Percentiles rank a stretch among this genome's conserved stretches.
These are phyloP conservation scores for Tuber magnatum DNA, from an alignment of 495 filamentous ascomycete species.

Conservation along the genomic window DNA sequence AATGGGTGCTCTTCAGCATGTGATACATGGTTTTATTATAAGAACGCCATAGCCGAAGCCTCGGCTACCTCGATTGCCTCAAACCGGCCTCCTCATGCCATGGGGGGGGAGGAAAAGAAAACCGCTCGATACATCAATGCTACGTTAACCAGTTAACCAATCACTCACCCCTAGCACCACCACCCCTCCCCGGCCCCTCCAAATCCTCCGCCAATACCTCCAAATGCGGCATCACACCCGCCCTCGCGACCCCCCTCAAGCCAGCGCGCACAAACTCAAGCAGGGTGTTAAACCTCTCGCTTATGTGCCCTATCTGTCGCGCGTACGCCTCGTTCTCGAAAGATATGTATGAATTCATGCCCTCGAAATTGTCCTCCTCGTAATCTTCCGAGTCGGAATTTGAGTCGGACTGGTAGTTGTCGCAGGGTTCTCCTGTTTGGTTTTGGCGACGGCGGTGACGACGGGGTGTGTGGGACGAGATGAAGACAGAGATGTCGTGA, in stretches of 20 bases:
- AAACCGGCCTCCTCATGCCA: neutral
- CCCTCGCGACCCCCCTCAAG: slow-evolving; percentile 54
- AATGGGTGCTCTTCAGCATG: neutral
- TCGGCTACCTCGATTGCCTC: neutral
- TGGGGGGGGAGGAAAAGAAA: neutral
- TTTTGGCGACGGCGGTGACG: neutral
- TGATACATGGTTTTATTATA: neutral
- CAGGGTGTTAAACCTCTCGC: slow-evolving; percentile 48
- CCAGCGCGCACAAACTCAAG: slow-evolving; percentile 52
- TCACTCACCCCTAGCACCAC: neutral
- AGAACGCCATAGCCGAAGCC: neutral
- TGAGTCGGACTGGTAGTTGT: slow-evolving; percentile 10
- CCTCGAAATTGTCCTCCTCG: slow-evolving; percentile 42
- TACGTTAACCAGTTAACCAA: neutral
- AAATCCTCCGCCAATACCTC: slow-evolving; percentile 56
- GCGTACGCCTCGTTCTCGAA: slow-evolving; percentile 42
- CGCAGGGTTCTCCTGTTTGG: neutral
- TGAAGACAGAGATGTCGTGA: slow-evolving; percentile 41
- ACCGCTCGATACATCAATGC: neutral
- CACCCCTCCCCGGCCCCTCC: slow-evolving; percentile 42
- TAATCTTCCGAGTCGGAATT: slow-evolving; percentile 38
- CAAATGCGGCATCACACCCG: slow-evolving; percentile 53
- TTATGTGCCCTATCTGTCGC: slow-evolving; percentile 45
- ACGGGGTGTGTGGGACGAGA: slow-evolving; percentile 31
- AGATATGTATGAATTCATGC: slow-evolving; percentile 44